Conservation (phyloP, 78 protist genomes). For the Polysphondylium violaceum region DNA sequence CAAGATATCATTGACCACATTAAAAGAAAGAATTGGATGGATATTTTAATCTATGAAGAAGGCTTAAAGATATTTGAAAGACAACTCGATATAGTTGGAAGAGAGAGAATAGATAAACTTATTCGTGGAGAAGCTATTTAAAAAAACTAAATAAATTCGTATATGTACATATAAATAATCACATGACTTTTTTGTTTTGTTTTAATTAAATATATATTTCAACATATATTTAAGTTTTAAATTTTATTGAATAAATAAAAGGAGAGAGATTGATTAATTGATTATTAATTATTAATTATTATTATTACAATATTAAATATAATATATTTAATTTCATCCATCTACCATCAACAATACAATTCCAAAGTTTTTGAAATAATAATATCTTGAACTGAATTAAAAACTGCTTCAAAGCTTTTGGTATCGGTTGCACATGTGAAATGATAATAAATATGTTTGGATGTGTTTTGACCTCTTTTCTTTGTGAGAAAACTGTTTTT, state of each 20-base stretch:
- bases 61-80: conserved; percentile 48
- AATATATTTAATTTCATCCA: too few relatives aligned
- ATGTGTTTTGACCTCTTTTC: conserved; percentile 4
- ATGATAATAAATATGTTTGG: conserved; percentile 63
- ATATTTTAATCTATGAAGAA: conserved; percentile 5
- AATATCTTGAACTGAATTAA: conserved; percentile 71
- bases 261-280: too few relatives aligned
- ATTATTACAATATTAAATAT: too few relatives aligned
- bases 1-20: background rate
- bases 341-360: conserved; percentile 19
- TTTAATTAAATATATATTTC: too few relatives aligned
- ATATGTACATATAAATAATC: too few relatives aligned
- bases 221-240: too few relatives aligned
- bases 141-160: too few relatives aligned
- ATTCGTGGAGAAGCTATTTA: too few relatives aligned
- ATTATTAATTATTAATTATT: too few relatives aligned
- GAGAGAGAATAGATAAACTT: too few relatives aligned
- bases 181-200: too few relatives aligned
- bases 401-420: conserved; percentile 74
- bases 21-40: conserved; percentile 20
- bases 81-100: conserved; percentile 50
- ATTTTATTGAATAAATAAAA: too few relatives aligned
- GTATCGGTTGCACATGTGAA: conserved; percentile 83
- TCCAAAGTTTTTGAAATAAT: conserved; percentile 54
- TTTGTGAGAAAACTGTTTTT: conserved; percentile 61